Evolutionary conservation across 2,329 filamentous ascomycete genomes (phyloP).

Genomic region (Trichoderma sp.): DNA sequence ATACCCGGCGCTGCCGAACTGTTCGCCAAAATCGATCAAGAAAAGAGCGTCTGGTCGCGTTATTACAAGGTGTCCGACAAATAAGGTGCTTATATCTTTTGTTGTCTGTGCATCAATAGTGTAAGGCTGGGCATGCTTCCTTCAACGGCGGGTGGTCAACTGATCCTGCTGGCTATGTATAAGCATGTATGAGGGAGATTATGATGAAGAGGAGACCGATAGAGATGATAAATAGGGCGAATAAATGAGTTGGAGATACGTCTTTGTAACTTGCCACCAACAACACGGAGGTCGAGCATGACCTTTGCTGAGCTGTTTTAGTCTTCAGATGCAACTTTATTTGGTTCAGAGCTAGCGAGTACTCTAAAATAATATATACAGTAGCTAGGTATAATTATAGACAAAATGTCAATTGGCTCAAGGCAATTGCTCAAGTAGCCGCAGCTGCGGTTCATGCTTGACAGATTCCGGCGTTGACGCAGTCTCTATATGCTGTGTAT

Average conservation of each 20-base stretch:
- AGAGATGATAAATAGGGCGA: background rate
- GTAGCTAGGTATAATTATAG: background rate
- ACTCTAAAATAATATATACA: background rate
- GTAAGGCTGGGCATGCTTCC: background rate
- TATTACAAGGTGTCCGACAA: background rate
- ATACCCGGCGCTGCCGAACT: background rate
- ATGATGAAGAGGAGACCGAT: background rate
- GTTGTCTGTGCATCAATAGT: background rate
- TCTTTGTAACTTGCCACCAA: background rate
- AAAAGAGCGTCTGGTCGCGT: background rate
- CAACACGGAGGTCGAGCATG: background rate
- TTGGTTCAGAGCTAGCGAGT: background rate
- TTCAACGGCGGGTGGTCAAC: background rate
- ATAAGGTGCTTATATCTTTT: background rate
- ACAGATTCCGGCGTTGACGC: constrained; percentile 10
- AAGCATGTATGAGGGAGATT: background rate
- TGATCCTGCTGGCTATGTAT: background rate
- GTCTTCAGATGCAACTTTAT: background rate
- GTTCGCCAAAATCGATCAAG: background rate
- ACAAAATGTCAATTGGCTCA: background rate
- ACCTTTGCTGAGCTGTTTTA: background rate
- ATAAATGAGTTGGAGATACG: background rate
- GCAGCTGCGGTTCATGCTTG: background rate
- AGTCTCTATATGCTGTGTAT: constrained; percentile 21
- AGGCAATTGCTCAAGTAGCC: background rate